Percentiles rank a stretch among this genome's conserved stretches.
These are phyloP conservation scores for Crithidia expoeki DNA, from an alignment of 208 protist species.

Conservation along the genomic window DNA sequence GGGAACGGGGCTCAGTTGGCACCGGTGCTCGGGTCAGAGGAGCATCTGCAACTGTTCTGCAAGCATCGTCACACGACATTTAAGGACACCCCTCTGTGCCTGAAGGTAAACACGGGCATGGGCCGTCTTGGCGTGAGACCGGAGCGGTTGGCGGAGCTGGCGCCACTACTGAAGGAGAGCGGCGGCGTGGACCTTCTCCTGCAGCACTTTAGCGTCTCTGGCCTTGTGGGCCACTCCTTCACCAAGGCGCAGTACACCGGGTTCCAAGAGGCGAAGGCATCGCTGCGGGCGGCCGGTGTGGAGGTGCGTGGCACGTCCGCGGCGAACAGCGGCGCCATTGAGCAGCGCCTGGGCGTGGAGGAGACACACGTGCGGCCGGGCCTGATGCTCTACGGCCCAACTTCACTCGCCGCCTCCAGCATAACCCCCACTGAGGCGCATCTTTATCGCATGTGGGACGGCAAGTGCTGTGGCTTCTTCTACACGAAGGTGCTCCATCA, in stretches of 20 bases:
- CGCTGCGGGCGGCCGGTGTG: conserved; percentile 43
- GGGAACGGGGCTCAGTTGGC: conserved; percentile 30
- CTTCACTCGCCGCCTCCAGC: conserved; percentile 35
- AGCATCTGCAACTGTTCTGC: conserved; percentile 49
- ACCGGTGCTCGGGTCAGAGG: conserved; percentile 40
- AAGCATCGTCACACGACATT: conserved; percentile 36
- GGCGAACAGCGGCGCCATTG: conserved; percentile 57
- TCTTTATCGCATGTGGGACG: conserved; percentile 44
- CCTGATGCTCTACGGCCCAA: conserved; percentile 58
- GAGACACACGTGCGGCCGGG: conserved; percentile 59
- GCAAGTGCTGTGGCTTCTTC: conserved; percentile 44
- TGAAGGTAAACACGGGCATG: conserved; percentile 67
- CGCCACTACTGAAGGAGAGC: conserved; percentile 42
- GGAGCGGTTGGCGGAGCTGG: conserved; percentile 36
- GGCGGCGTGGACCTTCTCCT: conserved; percentile 50
- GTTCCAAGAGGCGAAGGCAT: conserved; percentile 43
- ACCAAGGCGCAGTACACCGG: conserved; percentile 39
- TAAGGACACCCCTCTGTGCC: conserved; percentile 44
- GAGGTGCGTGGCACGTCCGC: conserved; percentile 57
- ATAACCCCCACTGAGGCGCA: conserved; percentile 29
- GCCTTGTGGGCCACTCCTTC: conserved; percentile 43
- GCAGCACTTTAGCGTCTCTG: conserved; percentile 62
- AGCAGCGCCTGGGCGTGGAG: conserved; percentile 45
- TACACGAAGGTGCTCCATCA: conserved; percentile 56
- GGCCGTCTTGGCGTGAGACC: conserved; percentile 48